Evolutionary conservation across 306 rosid genomes (phyloP), one percentile per base, ranked within the genome.

Genomic region (Trifolium fragiferum): DNA sequence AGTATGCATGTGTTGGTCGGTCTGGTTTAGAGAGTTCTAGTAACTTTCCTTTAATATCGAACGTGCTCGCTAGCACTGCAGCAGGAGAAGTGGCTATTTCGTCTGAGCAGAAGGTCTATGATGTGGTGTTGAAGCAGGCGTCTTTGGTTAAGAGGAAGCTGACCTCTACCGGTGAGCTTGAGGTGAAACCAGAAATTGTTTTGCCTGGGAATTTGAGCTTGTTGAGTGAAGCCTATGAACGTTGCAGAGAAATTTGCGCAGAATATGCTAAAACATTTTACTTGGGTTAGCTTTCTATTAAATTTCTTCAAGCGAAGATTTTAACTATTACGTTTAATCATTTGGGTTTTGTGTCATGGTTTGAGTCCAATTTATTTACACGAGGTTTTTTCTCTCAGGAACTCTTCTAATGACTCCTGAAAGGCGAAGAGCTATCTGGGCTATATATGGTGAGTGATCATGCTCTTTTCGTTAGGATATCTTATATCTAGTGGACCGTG

Each of bases 371-470:
- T 72, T 81, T 69, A 61, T 25, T 81, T 58, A 62, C 44, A 27
- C 60, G 50, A 51, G 27, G 40, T 10, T 81, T 68, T 80, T 20
- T 40, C 41, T 66, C 73, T 64, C 85, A 91, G 97, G 97, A 70
- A 91, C 97, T 78, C 86, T 87, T 68, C 84, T 91, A 53, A 91
- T 91, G 97, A 91, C 97, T 35, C 86, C 97, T 3, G 92, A 89
- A 80, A 86, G 92, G 78, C 80, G 84, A 81, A 83, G 88, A 81
- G 97, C 97, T 70, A 87, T 91, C 62, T 91, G 97, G 97, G 97
- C 97, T 64, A 91, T 91, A 76, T 89, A 91, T 72, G 97, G 97
- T 91, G 81, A 82, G 92, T 84, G 76, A 66, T 74, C 62, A 15
- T 70, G 49, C 41, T 66, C 33, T 11, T 69, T 74, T 53, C 25